Evolutionary conservation across 371 early-diverging fungal genomes (phyloP), one percentile per base, ranked within the genome.

Genomic region (Blakeslea trispora): DNA sequence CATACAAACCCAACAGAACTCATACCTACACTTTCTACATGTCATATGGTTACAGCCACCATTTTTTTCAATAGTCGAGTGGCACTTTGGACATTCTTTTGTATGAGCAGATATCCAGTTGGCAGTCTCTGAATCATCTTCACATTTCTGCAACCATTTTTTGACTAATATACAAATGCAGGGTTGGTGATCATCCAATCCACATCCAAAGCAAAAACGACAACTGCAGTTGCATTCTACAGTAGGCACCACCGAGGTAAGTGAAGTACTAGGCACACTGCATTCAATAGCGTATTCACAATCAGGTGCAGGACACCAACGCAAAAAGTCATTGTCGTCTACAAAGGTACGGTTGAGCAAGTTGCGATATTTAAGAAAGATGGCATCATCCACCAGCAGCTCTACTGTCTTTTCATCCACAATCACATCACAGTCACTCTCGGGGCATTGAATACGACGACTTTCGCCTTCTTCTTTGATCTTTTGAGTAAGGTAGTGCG

Each of bases 101-200:
- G 98, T 97, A 75, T 97, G 89, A 24, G 94, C 94, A 22, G 90
- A 87, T 53, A 97, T 92, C 97, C 97, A 98, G 72, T 97, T 96
- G 18, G 96, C 88, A 4, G 98, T 98, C 65, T 97, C 98, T 15
- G 96, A 95, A 67, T 98, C 99, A 75, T 98, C 98, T 35, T 83
- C 89, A 70, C 97, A 97, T 73, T 98, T 97, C 59, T 95, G 91
- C 41, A 93, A 54, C 98, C 98, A 99, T 59, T 78, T 72, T 58
- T 88, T 88, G 32, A 91, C 94, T 23, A 97, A 70, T 1, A 57
- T 58, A 73, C 99, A 99, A n/a, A 91, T 82, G 54, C 88, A 89
- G 3, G 99, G 99, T 64, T 91, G 89, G 72, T 99, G 99, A 63
- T 97, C 93, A 24, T 82, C 77, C 15, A 85, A 57, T n/a, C 86